Conservation (phyloP, 208 protist genomes). For the Naegleria fowleri region DNA sequence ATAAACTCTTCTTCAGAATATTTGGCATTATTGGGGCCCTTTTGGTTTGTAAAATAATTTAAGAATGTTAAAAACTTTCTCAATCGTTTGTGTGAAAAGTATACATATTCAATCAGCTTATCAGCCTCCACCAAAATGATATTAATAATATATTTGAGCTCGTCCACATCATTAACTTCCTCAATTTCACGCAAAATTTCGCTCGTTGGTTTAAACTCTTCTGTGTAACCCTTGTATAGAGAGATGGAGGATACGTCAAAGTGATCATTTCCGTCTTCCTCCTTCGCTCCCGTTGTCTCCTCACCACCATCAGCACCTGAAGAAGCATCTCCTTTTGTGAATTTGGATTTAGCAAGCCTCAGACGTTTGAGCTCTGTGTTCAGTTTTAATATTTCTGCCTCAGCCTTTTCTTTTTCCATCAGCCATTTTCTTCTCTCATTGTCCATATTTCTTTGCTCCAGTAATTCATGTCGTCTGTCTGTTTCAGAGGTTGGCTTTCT, state of each 20-base stretch:
- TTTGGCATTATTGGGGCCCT: neutral
- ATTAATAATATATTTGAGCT: neutral
- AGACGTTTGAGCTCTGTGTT: neutral
- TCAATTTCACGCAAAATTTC: constrained; percentile 9
- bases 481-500: neutral
- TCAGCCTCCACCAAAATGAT: neutral
- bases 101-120: neutral
- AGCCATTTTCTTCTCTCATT: constrained; percentile 22
- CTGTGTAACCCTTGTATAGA: neutral
- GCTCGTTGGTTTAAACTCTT: neutral
- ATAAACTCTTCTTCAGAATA: constrained; percentile 6
- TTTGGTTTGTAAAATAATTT: neutral
- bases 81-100: neutral
- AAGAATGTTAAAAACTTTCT: neutral
- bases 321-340: neutral
- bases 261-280: neutral
- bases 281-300: neutral
- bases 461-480: neutral
- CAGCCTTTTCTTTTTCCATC: neutral
- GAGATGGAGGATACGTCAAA: neutral
- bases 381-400: neutral
- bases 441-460: neutral
- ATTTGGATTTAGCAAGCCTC: neutral
- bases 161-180: neutral
- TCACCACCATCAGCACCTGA: neutral